These are phyloP conservation scores for Dryas octopetala DNA, from an alignment of 306 rosid genomes.

Conservation along the genomic window DNA sequence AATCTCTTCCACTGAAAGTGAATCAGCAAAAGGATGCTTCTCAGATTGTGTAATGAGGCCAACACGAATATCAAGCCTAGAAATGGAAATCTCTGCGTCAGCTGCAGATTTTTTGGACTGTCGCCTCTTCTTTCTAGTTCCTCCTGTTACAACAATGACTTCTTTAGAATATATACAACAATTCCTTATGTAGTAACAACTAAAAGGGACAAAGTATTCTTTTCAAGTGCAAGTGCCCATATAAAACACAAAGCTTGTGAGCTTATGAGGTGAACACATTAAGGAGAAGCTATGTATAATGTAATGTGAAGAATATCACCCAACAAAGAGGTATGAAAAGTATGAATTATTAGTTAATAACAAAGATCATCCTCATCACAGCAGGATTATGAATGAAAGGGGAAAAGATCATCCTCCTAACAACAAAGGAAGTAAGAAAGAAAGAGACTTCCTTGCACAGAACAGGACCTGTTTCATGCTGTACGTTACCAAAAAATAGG, in stretches of 20 bases:
- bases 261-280: not conserved
- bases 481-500: no score
- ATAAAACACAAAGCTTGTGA: not conserved
- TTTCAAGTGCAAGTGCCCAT: not conserved
- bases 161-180: not conserved
- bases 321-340: not conserved
- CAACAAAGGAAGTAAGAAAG: no score
- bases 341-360: not conserved
- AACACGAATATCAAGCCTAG: conserved; percentile 92
- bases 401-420: no score
- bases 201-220: not conserved
- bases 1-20: conserved; percentile 83
- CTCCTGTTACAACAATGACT: conserved; percentile 44
- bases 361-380: no score
- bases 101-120: conserved; percentile 39
- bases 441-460: no score
- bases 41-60: conserved; percentile 69
- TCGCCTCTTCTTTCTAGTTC: conserved; percentile 64
- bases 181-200: not conserved
- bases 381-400: no score
- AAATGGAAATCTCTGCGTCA: conserved; percentile 59
- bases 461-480: no score
- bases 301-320: not conserved
- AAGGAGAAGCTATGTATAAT: not conserved
- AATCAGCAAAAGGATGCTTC: conserved; percentile 95